Conservation (phyloP, 202 grass and related monocot genomes). For the Zoysia matrella region DNA sequence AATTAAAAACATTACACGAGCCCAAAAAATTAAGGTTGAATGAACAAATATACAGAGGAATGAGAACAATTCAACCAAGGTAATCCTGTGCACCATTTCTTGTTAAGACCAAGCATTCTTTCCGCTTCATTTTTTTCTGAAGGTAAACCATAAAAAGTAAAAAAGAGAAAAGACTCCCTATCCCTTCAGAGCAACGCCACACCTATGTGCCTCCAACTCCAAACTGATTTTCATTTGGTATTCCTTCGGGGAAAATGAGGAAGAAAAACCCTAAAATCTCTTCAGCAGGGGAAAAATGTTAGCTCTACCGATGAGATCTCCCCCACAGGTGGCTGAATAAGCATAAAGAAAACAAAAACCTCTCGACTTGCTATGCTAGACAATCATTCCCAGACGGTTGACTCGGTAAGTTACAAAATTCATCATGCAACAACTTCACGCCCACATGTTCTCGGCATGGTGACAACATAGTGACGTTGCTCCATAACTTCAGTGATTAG, state of each 20-base stretch:
- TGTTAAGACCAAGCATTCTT: conserved; percentile 49
- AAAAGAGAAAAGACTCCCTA: neutral
- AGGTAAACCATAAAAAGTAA: conserved; percentile 27
- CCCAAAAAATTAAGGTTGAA: neutral
- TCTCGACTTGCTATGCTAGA: no score
- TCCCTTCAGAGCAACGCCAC: no score
- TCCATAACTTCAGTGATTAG: no score
- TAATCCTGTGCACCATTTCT: conserved; percentile 43
- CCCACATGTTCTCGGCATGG: no score
- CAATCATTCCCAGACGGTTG: no score
- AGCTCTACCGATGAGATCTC: conserved; percentile 45
- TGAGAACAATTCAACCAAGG: conserved; percentile 27
- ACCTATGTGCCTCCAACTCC: conserved; percentile 47
- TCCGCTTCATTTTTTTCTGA: conserved; percentile 10
- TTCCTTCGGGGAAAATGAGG: conserved; percentile 59
- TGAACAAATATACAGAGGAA: neutral
- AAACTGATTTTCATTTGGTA: conserved; percentile 49
- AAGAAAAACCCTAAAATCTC: conserved; percentile 53
- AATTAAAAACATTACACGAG: no score
- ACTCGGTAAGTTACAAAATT: no score
- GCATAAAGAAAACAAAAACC: no score
- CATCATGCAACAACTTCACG: no score
- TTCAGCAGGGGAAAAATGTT: conserved; percentile 31
- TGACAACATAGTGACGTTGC: no score
- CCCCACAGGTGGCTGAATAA: conserved; percentile 30